Evolutionary conservation across 345 rosid genomes (phyloP).

Genomic region (Citrus medica): DNA sequence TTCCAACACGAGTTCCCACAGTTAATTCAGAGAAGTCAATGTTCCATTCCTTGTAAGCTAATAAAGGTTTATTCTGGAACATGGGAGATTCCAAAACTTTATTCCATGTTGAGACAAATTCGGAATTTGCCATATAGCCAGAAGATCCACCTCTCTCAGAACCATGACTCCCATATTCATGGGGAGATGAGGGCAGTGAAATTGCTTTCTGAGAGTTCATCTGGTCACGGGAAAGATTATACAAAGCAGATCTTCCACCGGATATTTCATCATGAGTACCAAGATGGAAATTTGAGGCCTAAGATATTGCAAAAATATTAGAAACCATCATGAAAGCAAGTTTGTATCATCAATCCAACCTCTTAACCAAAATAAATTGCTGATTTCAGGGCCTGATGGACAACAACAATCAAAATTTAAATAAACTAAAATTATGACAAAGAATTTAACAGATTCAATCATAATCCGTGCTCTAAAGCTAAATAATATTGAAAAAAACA

Average conservation of each 20-base stretch:
- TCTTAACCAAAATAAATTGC: neutral
- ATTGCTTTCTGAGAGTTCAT: constrained; percentile 83
- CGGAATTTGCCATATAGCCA: constrained; percentile 37
- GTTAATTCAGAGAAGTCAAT: constrained; percentile 92
- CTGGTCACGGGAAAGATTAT: constrained; percentile 44
- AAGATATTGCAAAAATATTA: constrained; percentile 18
- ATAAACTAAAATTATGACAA: neutral
- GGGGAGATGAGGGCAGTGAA: constrained; percentile 93
- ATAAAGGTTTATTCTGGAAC: constrained; percentile 67
- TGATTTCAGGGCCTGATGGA: neutral
- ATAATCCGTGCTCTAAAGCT: neutral
- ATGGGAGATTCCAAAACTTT: constrained; percentile 80
- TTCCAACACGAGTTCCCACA: constrained; percentile 95
- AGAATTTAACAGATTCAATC: neutral
- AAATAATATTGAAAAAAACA: too few species aligned
- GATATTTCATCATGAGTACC: constrained; percentile 57
- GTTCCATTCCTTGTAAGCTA: constrained; percentile 88
- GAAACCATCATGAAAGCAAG: constrained; percentile 18
- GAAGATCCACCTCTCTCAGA: constrained; percentile 54
- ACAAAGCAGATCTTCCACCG: constrained; percentile 64
- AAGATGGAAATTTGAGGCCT: constrained; percentile 64
- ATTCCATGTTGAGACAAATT: constrained; percentile 68
- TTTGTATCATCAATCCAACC: neutral
- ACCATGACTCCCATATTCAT: constrained; percentile 58
- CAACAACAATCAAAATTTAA: neutral